Evolutionary conservation across 1,139 yeast genomes (phyloP).

Genomic region (Trichomonascaceae sp.): DNA sequence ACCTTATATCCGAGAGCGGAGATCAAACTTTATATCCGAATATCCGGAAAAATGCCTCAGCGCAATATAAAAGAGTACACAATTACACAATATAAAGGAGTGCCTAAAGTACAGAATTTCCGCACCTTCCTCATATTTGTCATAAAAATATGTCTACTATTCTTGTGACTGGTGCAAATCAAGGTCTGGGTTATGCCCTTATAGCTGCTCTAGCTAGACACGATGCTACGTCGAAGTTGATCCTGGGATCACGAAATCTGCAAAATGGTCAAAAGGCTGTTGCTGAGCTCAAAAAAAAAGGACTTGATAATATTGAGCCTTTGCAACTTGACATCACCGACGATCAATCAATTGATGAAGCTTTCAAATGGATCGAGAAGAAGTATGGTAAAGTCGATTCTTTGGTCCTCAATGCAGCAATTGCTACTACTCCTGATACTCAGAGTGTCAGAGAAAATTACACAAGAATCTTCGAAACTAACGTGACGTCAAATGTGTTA

Average conservation of each 20-base stretch:
- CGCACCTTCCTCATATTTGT: no score
- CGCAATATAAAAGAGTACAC: no score
- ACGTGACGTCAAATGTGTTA: conserved; percentile 12
- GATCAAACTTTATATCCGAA: no score
- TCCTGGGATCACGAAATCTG: conserved; percentile 1
- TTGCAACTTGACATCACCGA: conserved; percentile 4
- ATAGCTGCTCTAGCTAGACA: background rate
- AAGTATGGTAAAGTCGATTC: conserved; percentile 17
- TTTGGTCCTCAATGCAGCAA: conserved; percentile 21
- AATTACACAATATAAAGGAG: no score
- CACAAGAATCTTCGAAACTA: conserved; percentile 13
- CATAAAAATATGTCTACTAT: conserved; percentile 4
- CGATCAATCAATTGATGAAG: conserved; percentile 4
- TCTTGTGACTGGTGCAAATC: conserved; percentile 9
- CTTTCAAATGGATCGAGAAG: conserved; percentile 13
- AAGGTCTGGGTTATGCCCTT: conserved; percentile 6
- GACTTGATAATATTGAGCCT: background rate
- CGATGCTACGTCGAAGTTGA: background rate
- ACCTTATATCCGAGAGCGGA: no score
- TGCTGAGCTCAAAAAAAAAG: background rate
- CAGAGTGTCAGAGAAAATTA: conserved; percentile 15
- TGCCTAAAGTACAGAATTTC: no score
- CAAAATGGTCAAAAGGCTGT: conserved; percentile 6
- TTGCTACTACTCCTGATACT: conserved; percentile 9
- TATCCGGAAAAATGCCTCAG: no score